phyloP scores from a whole-genome alignment of 2,329 filamentous ascomycete species.

The Tolypocladium inflatum region DNA sequence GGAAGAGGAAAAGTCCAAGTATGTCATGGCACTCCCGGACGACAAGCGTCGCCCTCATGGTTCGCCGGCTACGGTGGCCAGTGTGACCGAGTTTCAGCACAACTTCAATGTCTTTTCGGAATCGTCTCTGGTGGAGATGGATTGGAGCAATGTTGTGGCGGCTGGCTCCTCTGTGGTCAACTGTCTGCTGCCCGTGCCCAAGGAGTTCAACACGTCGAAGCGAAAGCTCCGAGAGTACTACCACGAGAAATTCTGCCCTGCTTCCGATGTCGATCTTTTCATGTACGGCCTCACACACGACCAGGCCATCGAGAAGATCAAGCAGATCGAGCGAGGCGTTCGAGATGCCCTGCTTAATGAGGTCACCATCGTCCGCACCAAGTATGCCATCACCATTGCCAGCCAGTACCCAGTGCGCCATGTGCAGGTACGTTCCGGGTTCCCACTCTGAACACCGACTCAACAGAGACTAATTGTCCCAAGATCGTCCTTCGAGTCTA shows the following conservation, averaged over 20 bases:
- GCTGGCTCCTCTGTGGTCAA: constrained; percentile 77
- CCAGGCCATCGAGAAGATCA: constrained; percentile 73
- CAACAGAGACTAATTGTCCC: neutral
- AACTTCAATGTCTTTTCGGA: constrained; percentile 82
- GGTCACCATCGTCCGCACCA: constrained; percentile 74
- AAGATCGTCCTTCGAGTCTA: constrained; percentile 80
- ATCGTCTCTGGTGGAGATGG: constrained; percentile 61
- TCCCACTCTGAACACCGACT: neutral
- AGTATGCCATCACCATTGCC: constrained; percentile 78
- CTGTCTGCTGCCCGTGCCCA: constrained; percentile 61
- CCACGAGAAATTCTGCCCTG: constrained; percentile 70
- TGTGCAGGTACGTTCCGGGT: constrained; percentile 41
- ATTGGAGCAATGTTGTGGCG: constrained; percentile 76
- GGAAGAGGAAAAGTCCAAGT: constrained; percentile 50
- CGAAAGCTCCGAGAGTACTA: constrained; percentile 62
- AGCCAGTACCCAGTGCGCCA: constrained; percentile 78
- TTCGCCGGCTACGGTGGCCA: constrained; percentile 57
- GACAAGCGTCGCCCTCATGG: constrained; percentile 53
- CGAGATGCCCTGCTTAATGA: constrained; percentile 73
- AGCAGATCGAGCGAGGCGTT: constrained; percentile 66
- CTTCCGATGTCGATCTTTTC: constrained; percentile 82
- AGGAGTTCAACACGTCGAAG: constrained; percentile 52
- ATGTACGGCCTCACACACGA: constrained; percentile 71
- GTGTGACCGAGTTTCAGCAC: constrained; percentile 60
- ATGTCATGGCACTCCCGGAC: constrained; percentile 58